Base-by-base conservation (phyloP, 306 rosid genomes). In the Fagus crenata region DNA sequence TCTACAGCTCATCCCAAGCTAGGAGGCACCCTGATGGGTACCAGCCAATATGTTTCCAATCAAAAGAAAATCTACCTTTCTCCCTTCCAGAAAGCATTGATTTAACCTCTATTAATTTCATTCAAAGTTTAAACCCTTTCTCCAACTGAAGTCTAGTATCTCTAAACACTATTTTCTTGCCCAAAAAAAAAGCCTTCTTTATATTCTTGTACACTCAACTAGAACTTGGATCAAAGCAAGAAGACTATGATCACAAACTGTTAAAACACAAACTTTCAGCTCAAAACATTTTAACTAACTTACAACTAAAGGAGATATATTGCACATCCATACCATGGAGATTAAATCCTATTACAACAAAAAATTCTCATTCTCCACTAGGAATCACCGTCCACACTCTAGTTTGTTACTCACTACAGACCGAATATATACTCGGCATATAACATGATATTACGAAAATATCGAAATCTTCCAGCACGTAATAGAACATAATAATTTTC, bases 401-500 rank as follows among this genome's bases (percentile, higher is more conserved):
- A 39, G 49, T 39, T 39, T 37, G 49, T 67, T 39, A 17, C 49
- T 28, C 12, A 3, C 71, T 17, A 39, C 5, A 39, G 49, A 67
- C 32, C 8, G 3, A 43, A 31, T 49, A 37, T 14, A 63, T 49
- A 53, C 22, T 58, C 0, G 63, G 72, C 67, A 78, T 13, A 7
- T 4, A 3, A 65, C 18, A 63, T 2, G 53, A 64, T 1, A 39
- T 3, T n/a, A 39, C 12, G 3, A 8, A 12, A 8, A 17, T 6
- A 39, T 53, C 40, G 49, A 22, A 64, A 41, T 9, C 53, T 61
- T 60, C 74, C 49, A 67, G 9, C 33, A 42, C 49, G 17, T 49
- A 46, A 59, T 58, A 54, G 43, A 65, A 74, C 35, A 73, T 70
- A 60, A 33, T 58, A 39, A 63, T 43, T 53, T 31, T 59, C 18